Base-by-base conservation (phyloP, 1,284 basidiomycete genomes). In the Ustilago curta region DNA sequence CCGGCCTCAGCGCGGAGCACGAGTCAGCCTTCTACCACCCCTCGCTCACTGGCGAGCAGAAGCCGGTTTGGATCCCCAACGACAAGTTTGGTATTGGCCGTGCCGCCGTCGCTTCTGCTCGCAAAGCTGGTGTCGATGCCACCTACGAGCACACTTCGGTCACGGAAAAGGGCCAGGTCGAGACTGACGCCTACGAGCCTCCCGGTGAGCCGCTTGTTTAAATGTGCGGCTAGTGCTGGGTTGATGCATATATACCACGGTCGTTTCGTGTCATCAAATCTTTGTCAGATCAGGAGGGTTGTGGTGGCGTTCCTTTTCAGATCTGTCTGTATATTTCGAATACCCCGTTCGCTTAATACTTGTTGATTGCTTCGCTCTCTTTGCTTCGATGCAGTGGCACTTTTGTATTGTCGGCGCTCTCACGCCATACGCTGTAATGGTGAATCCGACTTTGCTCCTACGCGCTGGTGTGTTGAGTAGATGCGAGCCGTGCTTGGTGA, bases 41-140 rank as follows among this genome's bases (percentile, higher is more conserved):
- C 3, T 70, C 82, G 25, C 64, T 79, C 43, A 80, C 68, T 21
- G 78, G 78, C 35, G 68, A 74, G 61, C 82, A 84, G 70, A 64
- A 76, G 48, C 69, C 75, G 29, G 72, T 83, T 59, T 84, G 83
- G 83, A 62, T 83, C 56, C 81, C 83, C 58, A 78, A 83, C 65
- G 83, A 84, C 76, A 64, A 71, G 54, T 78, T 75, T 27, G 83
- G 82, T 40, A 78, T 84, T 18, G 83, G 83, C 23, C 70, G 71
- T 44, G 71, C 80, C 12, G 75, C 75, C 44, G 77, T 75, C 56
- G 68, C 68, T 9, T 68, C 71, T n/a, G 81, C 80, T 45, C 70
- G 73, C 54, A 68, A 75, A 60, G 80, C 75, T 25, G 81, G 81
- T 29, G 67, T 83, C 58, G 65, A 76, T 18, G 70, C 81, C 27